Evolutionary conservation across 2,329 filamentous ascomycete species (phyloP), one percentile per base, ranked within the genome.

Genomic region (Arthrobotrys conoides): DNA sequence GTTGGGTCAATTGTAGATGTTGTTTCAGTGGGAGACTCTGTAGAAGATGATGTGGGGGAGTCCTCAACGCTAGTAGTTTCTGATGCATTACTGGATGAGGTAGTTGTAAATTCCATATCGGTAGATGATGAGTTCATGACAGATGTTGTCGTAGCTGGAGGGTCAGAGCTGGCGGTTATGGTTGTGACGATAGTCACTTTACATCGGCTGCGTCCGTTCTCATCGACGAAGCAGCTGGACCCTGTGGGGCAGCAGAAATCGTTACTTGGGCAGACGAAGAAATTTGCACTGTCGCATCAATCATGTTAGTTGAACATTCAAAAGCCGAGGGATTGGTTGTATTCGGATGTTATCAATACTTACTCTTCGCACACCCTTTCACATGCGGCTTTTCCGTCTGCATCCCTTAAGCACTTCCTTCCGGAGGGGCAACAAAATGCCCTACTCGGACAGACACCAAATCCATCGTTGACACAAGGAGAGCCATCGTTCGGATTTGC

Each of bases 181-280:
- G 76, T 79, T 20, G 76, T 79, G 20, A 75, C 61, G 51, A 79
- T 71, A 6, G 71, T 73, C 36, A 79, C 59, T 44, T 67, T 55
- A 33, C 76, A 79, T 22, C 76, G 55, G n/a, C 51, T 79, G 9
- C 59, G 55, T 27, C 76, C 76, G 30, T 22, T 67, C 22, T 27
- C 16, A 41, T 79, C 76, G n/a, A 75, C 65, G 33, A 75, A 79
- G 57, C 76, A 79, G 6, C 41, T 67, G 0, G 76, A 73, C 4
- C 68, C 71, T 3, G n/a, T 38, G 10, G 76, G 76, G 30, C 76
- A 79, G 65, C 76, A 79, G 30, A 79, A 79, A 41, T 79, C 68
- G 55, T 78, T 78, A 20, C 53, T 78, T 38, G 76, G 76, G 49
- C 76, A 79, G 30, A 79, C 76, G 30, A 75, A 79, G 41, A 73